Conservation (phyloP, 495 filamentous ascomycete species). For the Podospora pseudoanserina region DNA sequence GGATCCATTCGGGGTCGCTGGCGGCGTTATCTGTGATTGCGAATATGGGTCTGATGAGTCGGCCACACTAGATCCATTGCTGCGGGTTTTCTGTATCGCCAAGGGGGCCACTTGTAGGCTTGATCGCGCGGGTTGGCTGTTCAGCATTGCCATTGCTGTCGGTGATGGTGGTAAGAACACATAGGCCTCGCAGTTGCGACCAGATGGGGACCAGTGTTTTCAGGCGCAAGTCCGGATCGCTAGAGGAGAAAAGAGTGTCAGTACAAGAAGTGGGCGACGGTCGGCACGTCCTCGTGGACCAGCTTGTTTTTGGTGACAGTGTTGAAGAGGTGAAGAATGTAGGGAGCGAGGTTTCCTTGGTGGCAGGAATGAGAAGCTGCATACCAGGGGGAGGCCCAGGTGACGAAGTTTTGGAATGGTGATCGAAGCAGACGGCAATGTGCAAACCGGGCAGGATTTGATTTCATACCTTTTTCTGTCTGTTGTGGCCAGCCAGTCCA, state of each 20-base stretch:
- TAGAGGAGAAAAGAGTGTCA: slow-evolving; percentile 1
- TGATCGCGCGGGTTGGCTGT: slow-evolving; percentile 47
- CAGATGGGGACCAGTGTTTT: background rate
- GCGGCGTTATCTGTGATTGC: slow-evolving; percentile 65
- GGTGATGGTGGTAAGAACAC: slow-evolving; percentile 29
- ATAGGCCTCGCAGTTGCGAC: slow-evolving; percentile 30
- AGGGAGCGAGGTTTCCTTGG: slow-evolving; percentile 21
- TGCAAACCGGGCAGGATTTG: background rate
- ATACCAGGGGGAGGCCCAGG: slow-evolving; percentile 32
- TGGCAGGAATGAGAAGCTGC: slow-evolving; percentile 25
- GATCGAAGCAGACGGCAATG: slow-evolving; percentile 9
- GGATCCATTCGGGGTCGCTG: slow-evolving; percentile 64
- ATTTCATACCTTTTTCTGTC: slow-evolving; percentile 9
- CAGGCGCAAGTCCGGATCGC: background rate
- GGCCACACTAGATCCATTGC: slow-evolving; percentile 38
- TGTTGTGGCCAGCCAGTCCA: background rate
- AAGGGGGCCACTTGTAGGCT: slow-evolving; percentile 72
- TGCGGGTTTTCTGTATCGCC: slow-evolving; percentile 60
- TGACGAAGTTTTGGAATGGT: slow-evolving; percentile 29
- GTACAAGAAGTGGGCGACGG: background rate
- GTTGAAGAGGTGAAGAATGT: slow-evolving; percentile 25
- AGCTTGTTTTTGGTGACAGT: slow-evolving; percentile 25
- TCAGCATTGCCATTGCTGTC: slow-evolving; percentile 51
- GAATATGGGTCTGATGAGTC: slow-evolving; percentile 44
- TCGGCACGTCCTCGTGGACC: background rate